Evolutionary conservation across 345 rosid genomes (phyloP), one percentile per base, ranked within the genome.

Genomic region (Hibiscus syriacus): DNA sequence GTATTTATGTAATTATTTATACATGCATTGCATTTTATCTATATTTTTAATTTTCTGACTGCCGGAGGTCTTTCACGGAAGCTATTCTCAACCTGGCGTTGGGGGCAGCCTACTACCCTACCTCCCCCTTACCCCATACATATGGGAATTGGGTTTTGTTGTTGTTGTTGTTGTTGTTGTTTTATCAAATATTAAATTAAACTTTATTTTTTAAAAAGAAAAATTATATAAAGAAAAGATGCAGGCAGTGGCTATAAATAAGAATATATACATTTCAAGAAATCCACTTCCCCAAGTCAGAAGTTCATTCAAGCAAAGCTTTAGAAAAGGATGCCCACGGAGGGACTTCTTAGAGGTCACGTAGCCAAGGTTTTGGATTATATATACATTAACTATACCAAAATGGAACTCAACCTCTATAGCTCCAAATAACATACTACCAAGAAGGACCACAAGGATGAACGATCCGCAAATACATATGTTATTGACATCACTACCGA

Each of bases 351-450:
- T 59, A 39, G 54, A 38, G 49, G 79, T 77, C 67, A 64, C 8
- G 49, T 59, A 50, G 38, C 74, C 75, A 60, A 38, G 79, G 79
- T 75, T 72, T 61, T 14, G 49, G 70, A 10, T 69, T 53, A 73
- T 81, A 79, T 81, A 74, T 79, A 81, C 85, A 81, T 34, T 48
- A 30, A 52, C 77, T 77, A 76, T 77, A 77, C 79, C 73, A 72
- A 78, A 77, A 74, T 36, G 77, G 49, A 74, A 71, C 20, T n/a
- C 75, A 69, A 73, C 71, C 84, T 82, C 82, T 82, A 77, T 77
- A 84, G 70, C 76, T 69, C 68, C 26, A 52, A 70, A 61, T 68
- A 74, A 46, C 12, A 53, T 66, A 71, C 70, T 73, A 73, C 70
- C 82, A 64, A 74, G 73, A 53, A 32, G 10, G 41, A 22, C 59